Percentiles rank a stretch among this genome's conserved stretches.
Evolutionary conservation across 2,329 filamentous ascomycete species (phyloP).

Genomic region (Thermothelomyces thermophilus): DNA sequence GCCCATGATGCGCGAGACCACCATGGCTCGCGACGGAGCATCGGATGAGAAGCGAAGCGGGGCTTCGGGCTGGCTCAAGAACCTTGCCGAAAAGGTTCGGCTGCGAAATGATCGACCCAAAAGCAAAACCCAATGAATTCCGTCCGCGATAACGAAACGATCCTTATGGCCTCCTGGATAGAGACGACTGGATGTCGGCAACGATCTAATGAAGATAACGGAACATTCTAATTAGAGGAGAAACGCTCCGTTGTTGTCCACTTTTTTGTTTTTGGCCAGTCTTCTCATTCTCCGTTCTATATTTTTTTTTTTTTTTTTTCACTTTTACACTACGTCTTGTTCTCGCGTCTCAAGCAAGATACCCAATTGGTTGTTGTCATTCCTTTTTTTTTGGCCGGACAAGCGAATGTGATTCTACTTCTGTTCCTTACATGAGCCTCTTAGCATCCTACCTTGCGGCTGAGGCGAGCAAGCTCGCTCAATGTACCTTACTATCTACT

Average conservation of each 20-base stretch:
- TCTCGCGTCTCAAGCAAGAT: slow-evolving; percentile 15
- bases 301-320: not conserved
- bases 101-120: slow-evolving; percentile 24
- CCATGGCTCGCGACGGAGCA: slow-evolving; percentile 42
- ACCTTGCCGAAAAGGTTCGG: slow-evolving; percentile 40
- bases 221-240: not conserved
- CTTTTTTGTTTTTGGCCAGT: not conserved
- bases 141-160: not conserved
- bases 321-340: no score
- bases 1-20: slow-evolving; percentile 66
- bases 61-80: slow-evolving; percentile 42
- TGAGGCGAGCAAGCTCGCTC: not conserved
- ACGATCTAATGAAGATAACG: slow-evolving; percentile 9
- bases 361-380: slow-evolving; percentile 17
- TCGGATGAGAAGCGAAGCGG: slow-evolving; percentile 37
- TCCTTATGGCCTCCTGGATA: not conserved
- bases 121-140: not conserved
- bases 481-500: not conserved
- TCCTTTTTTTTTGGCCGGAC: not conserved
- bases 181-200: not conserved
- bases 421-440: not conserved
- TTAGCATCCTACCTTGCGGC: not conserved
- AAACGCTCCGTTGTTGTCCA: not conserved
- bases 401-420: not conserved
- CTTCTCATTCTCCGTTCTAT: no score